Conservation (phyloP, 371 early-diverging fungal species). For the Gilbertella persicaria region DNA sequence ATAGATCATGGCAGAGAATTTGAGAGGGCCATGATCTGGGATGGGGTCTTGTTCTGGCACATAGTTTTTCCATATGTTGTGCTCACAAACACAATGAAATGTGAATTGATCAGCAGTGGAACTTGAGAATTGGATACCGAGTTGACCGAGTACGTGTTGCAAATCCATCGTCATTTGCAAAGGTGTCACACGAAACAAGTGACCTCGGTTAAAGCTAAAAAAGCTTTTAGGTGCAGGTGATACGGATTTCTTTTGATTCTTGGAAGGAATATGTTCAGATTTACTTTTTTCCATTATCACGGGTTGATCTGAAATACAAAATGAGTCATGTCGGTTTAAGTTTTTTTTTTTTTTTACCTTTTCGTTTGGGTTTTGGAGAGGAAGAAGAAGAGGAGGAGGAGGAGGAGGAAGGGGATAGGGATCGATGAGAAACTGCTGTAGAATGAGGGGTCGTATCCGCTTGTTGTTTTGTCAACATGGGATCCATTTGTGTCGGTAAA, state of each 20-base stretch:
- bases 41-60: neutral
- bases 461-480: conserved; percentile 3
- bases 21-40: conserved; percentile 1
- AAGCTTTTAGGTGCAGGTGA: conserved; percentile 28
- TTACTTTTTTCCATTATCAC: conserved; percentile 7
- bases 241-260: neutral
- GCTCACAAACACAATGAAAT: conserved; percentile 16
- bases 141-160: conserved; percentile 14
- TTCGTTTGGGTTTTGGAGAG: neutral
- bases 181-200: conserved; percentile 32
- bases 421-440: neutral
- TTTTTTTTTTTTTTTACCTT: neutral
- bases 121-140: conserved; percentile 18
- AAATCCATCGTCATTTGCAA: conserved; percentile 33
- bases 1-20: conserved; percentile 35
- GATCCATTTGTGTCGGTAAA: conserved; percentile 8
- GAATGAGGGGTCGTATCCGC: neutral
- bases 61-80: conserved; percentile 2
- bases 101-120: conserved; percentile 22
- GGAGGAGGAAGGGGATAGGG: neutral
- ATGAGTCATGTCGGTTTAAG: neutral
- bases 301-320: neutral
- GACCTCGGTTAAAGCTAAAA: conserved; percentile 39
- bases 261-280: conserved; percentile 7
- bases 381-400: neutral